Base-by-base conservation (phyloP, 208 protist genomes). In the Hexamita inflata region DNA sequence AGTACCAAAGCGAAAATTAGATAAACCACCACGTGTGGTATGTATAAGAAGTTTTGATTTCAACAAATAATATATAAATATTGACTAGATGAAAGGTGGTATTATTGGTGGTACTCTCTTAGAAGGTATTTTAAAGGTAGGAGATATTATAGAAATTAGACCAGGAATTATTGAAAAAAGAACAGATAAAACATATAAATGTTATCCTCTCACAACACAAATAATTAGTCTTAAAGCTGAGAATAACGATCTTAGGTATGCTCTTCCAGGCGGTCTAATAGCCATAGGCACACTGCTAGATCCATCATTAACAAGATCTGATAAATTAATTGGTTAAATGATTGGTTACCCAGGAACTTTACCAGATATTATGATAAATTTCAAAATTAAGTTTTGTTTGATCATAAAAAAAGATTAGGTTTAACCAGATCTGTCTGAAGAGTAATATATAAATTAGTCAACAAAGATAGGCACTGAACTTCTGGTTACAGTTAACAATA, bases 31-130 rank as follows among this genome's bases (percentile, higher is more conserved):
- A 49, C 87, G 86, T 45, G 84, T 99, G 82, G 97, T 97, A 58
- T 91, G 99, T 32, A 97, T 99, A 78, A 92, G 96, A 75, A 98
- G 94, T 67, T 99, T 99, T 81, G 97, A 99, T 83, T 91, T 99
- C 53, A 99, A 99, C 87, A 96, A 96, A 83, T 94, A 95, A 38
- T 94, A 94, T 57, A 87, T 91, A 66, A 87, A 92, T 59, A 90
- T 96, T 30, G 87, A 95, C 38, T 87, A 95, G 41, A 86, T 97
- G 38, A 88, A 90, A 67, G 94, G 94, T 76, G 95, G 95, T 76
- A 93, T 98, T 42, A 94, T 93, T 53, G 96, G 96, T 73, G 97
- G 96, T 57, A 95, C 91, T 19, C 94, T 99, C 61, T 86, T 96
- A 30, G 82, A 92, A 62, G 95, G 96, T 59, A 92, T 98, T 32